Conservation (phyloP, 148 eudicot species). For the Chenopodium quinoa region DNA sequence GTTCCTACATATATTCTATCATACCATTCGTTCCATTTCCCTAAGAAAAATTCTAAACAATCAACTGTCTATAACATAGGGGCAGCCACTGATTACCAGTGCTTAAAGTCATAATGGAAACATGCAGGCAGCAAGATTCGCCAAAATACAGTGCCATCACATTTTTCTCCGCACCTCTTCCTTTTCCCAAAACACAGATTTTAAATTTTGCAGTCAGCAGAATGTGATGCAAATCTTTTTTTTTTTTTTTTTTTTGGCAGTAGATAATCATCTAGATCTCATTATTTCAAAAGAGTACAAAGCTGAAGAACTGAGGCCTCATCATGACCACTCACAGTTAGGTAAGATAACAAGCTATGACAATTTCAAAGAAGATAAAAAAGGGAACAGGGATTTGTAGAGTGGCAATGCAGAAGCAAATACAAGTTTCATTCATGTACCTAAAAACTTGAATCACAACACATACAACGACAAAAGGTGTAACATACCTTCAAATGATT, state of each 20-base stretch:
- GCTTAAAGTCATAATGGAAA: neutral
- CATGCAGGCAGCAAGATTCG: neutral
- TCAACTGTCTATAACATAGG: neutral
- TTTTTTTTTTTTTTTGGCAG: too few species aligned
- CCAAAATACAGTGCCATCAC: neutral
- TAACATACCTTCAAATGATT: slow-evolving; percentile 51
- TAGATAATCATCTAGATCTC: neutral
- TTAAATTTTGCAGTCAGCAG: neutral
- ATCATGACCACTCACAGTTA: neutral
- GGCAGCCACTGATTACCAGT: neutral
- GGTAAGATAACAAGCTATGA: neutral
- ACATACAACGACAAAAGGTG: neutral
- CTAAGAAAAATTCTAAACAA: neutral
- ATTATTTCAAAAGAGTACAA: neutral
- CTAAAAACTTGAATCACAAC: neutral
- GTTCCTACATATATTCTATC: neutral
- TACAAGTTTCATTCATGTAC: neutral
- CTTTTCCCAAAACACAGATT: neutral
- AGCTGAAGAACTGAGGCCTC: neutral
- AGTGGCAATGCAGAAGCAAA: neutral
- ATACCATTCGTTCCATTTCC: neutral
- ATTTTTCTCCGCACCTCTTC: neutral
- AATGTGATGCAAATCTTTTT: neutral
- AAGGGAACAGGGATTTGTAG: too few species aligned
- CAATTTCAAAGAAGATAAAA: neutral